Base-by-base conservation (phyloP, 1,284 basidiomycete species). In the Cryptococcus sp. region DNA sequence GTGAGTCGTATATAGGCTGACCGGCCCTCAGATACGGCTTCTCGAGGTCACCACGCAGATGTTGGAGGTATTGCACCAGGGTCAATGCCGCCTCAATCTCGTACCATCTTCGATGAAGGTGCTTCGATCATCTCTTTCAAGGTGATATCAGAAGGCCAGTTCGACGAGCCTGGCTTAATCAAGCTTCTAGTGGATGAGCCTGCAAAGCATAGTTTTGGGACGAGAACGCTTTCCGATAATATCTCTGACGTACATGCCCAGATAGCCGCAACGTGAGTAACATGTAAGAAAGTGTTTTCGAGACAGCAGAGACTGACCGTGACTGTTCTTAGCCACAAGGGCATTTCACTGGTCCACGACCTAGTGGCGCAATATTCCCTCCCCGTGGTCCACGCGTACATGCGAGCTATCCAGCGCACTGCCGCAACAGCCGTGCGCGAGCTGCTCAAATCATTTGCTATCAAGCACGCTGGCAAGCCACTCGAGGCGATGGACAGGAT, bases 361-460 rank as follows among this genome's bases (percentile, higher is more conserved):
- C 66, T 75, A 3, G 57, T 72, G 45, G 51, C 66, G 45, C 67
- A 75, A 54, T 63, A 70, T 54, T 61, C 88, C 0, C 82, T 97
- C 40, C 59, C 66, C 15, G 64, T 68, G 5, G 69, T 73, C 63
- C 57, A 73, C 48, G 64, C 63, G 56, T 93, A 93, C 80, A 94
- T 94, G 91, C 83, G 84, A 61, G 86, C 91, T 70, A 95, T 97
- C 73, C 87, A 92, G 46, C 79, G 84, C 55, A 98, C 96, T 66
- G 95, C 95, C 39, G 95, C 97, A 75, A 81, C 79, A 57, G 91
- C 89, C 2, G 93, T 98, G 1, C 84, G 94, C 49, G 88, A 87
- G 63, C 83, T 98, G 39, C 83, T 98, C 38, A 59, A 84, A 40
- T 83, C 88, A 54, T 91, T 93, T n/a, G 88, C 83, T 17, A 83